These are phyloP conservation scores for Tympanopsis confertula DNA, from an alignment of 2,329 filamentous ascomycete species.

Conservation along the genomic window DNA sequence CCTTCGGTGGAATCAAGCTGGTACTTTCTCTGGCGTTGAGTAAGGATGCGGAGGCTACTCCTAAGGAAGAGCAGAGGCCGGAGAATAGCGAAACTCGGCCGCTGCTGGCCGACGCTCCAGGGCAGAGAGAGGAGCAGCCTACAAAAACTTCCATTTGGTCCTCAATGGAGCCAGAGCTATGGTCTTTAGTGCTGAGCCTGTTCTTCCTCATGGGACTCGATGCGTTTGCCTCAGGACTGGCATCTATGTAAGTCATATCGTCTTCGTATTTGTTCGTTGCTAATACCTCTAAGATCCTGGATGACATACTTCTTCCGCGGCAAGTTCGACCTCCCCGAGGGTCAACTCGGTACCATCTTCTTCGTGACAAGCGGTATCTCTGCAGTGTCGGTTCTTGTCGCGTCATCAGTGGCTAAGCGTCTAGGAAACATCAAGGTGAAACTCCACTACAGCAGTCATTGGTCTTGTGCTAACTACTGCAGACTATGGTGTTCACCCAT, in stretches of 20 bases:
- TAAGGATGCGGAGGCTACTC: slow-evolving; percentile 27
- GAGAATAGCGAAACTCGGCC: slow-evolving; percentile 11
- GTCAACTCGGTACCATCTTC: slow-evolving; percentile 39
- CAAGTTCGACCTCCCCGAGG: slow-evolving; percentile 33
- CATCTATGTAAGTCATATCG: slow-evolving; percentile 37
- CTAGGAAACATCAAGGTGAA: slow-evolving; percentile 51
- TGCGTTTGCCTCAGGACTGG: slow-evolving; percentile 59
- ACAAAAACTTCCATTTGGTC: slow-evolving; percentile 2
- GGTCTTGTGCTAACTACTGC: slow-evolving; percentile 3
- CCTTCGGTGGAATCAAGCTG: slow-evolving; percentile 44
- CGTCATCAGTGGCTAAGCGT: slow-evolving; percentile 39
- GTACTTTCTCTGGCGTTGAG: slow-evolving; percentile 36
- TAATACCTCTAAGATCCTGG: slow-evolving; percentile 41
- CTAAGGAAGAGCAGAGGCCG: slow-evolving; percentile 10
- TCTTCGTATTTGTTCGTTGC: slow-evolving; percentile 29
- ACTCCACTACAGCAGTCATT: slow-evolving; percentile 11
- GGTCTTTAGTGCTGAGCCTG: slow-evolving; percentile 43
- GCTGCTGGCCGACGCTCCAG: slow-evolving; percentile 7
- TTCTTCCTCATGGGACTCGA: slow-evolving; percentile 60
- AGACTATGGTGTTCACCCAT: slow-evolving; percentile 69
- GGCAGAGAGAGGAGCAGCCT: background rate
- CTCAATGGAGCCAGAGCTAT: slow-evolving; percentile 28
- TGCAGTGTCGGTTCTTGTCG: slow-evolving; percentile 36
- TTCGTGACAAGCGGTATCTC: slow-evolving; percentile 39
- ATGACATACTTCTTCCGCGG: slow-evolving; percentile 42